Evolutionary conservation across 805 yeast genomes (phyloP).

Genomic region (Yarrowia sp.): DNA sequence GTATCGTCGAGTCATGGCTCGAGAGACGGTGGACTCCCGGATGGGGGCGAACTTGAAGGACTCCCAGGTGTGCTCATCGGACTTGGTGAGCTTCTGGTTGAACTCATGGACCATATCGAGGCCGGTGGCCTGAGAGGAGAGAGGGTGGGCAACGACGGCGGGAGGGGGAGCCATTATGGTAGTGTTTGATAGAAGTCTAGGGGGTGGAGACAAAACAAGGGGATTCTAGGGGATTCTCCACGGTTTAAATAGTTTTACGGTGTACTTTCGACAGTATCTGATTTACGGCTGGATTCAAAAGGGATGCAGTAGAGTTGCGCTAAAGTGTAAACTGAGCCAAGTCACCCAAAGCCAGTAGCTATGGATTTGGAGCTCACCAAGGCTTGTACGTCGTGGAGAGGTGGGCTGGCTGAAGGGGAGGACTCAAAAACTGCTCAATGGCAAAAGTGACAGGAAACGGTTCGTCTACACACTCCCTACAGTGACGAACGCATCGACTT

Average conservation of each 20-base stretch:
- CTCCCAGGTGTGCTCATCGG: conserved; percentile 61
- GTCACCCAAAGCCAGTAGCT: neutral
- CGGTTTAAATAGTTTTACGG: conserved; percentile 14
- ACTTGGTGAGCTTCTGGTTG: conserved; percentile 37
- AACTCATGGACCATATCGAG: conserved; percentile 34
- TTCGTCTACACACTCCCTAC: too few species aligned
- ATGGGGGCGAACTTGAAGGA: conserved; percentile 72
- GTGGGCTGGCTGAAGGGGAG: too few species aligned
- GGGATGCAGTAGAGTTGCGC: conserved; percentile 9
- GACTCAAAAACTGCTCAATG: too few species aligned
- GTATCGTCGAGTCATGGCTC: conserved; percentile 81
- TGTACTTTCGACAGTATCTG: conserved; percentile 6
- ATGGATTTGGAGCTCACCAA: neutral
- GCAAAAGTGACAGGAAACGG: too few species aligned
- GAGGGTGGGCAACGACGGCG: conserved; percentile 31
- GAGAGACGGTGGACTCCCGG: conserved; percentile 77
- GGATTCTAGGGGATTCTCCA: neutral
- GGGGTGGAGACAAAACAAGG: neutral
- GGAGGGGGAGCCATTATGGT: conserved; percentile 12
- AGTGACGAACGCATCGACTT: too few species aligned
- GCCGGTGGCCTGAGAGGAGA: conserved; percentile 29
- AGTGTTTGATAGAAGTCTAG: neutral
- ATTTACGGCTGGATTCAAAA: conserved; percentile 13
- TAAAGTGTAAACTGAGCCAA: neutral
- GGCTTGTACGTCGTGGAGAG: neutral